Evolutionary conservation across 805 yeast genomes (phyloP).

Genomic region (Suhomyces sp.): DNA sequence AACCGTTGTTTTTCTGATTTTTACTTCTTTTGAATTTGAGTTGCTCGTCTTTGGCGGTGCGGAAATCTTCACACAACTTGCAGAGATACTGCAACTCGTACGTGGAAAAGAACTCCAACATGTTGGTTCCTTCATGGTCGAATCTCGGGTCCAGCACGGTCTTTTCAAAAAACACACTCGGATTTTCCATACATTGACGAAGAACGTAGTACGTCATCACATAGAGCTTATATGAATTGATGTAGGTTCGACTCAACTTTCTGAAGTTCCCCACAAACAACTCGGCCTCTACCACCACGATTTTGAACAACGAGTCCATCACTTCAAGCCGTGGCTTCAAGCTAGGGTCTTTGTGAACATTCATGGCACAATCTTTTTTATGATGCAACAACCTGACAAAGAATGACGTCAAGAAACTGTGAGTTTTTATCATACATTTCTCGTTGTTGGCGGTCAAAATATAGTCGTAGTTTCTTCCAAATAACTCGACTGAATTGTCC

Average conservation of each 20-base stretch:
- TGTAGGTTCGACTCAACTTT: slow-evolving; percentile 33
- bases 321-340: slow-evolving; percentile 26
- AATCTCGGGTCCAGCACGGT: slow-evolving; percentile 23
- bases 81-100: slow-evolving; percentile 35
- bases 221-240: slow-evolving; percentile 39
- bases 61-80: slow-evolving; percentile 38
- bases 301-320: slow-evolving; percentile 29
- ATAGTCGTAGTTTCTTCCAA: slow-evolving; percentile 39
- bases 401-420: slow-evolving; percentile 35
- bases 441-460: slow-evolving; percentile 36
- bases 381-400: slow-evolving; percentile 39
- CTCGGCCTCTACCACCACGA: slow-evolving; percentile 37
- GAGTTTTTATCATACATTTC: slow-evolving; percentile 39
- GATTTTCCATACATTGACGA: slow-evolving; percentile 40
- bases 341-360: slow-evolving; percentile 12
- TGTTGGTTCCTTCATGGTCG: slow-evolving; percentile 36
- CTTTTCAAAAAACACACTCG: slow-evolving; percentile 34
- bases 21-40: neutral
- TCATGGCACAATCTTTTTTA: slow-evolving; percentile 29
- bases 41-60: slow-evolving; percentile 32
- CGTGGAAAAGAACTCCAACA: slow-evolving; percentile 35
- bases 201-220: slow-evolving; percentile 41
- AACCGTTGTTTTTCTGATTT: neutral
- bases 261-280: slow-evolving; percentile 42
- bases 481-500: slow-evolving; percentile 40